Base-by-base conservation (phyloP, 1,139 yeast species). In the Pichia sp. region DNA sequence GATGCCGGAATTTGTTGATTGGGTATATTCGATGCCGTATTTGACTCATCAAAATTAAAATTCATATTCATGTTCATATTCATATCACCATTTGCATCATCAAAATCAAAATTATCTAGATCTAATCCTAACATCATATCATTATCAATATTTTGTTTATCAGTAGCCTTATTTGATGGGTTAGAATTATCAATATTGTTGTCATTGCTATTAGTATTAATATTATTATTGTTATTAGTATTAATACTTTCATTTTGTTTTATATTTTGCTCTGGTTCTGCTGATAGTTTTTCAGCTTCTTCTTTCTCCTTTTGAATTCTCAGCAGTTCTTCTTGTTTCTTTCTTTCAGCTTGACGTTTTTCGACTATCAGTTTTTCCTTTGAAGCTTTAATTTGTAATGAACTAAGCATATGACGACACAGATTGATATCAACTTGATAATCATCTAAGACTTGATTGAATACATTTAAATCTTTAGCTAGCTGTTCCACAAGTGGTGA, bases 371-470 rank as follows among this genome's bases (percentile, higher is more conserved):
- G 57, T 53, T 54, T 59, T 51, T 64, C 62, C 52, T 65, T 58
- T 45, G 54, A 49, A 36, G 59, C 41, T 50, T 57, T 57, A 43
- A 60, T 57, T 53, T 61, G 57, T 45, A 69, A 44, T 42, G 64
- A 59, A 18, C 62, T 61, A 22, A 69, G 58, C 39, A 66, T 65
- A 44, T 56, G 55, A 39, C 63, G 64, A 25, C 72, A 63, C 39
- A 66, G 67, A 9, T 50, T 56, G 45, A 70, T 52, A 38, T 71
- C 69, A 29, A 66, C 50, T 24, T 61, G 67, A 45, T 66, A 56
- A 40, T 67, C 69, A 51, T 70, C 72, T 44, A 71, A 49, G 2
- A 69, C 62, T 27, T 55, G 58, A 49, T 67, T 66, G 50, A 67
- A 68, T 2, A 48, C 49, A 27, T 56, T 57, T 4, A 66, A 62